phyloP scores from a whole-genome alignment of 208 protist genomes.

The Trypanosoma avium region DNA sequence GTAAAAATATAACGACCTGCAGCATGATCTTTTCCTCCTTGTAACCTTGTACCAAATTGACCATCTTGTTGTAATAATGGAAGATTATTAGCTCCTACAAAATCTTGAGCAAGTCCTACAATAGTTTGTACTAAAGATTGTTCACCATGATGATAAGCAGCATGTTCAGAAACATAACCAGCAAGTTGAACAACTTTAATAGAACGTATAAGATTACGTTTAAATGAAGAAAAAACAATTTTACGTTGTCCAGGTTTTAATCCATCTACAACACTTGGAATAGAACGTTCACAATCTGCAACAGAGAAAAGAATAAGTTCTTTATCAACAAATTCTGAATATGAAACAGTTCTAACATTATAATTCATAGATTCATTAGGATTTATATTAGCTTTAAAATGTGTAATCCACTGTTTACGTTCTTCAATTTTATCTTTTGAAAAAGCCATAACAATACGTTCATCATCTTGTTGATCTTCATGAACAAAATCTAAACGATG shows the following conservation, averaged over 20 bases:
- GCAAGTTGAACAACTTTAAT: constrained; percentile 99
- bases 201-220: constrained; percentile 98
- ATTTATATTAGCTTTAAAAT: constrained; percentile 87
- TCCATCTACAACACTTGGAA: constrained; percentile 97
- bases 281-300: constrained; percentile 94
- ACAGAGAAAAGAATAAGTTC: constrained; percentile 99
- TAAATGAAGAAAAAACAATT: constrained; percentile 99
- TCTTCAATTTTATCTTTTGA: constrained; percentile 97
- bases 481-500: constrained; percentile 97
- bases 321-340: constrained; percentile 98
- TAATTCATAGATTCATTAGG: constrained; percentile 90
- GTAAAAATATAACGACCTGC: constrained; percentile 99
- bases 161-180: constrained; percentile 99
- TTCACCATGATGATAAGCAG: constrained; percentile 99
- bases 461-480: constrained; percentile 73
- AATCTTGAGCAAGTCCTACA: constrained; percentile 99
- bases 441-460: constrained; percentile 99
- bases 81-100: constrained; percentile 99
- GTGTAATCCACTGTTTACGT: constrained; percentile 98
- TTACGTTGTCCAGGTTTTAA: constrained; percentile 99
- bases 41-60: constrained; percentile 98
- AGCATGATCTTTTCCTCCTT: constrained; percentile 99
- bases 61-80: constrained; percentile 97
- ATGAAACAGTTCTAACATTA: constrained; percentile 84
- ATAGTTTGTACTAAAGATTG: constrained; percentile 97